Evolutionary conservation across 176 grass and related monocot species (phyloP).

Genomic region (Bolboschoenus planiculmis): DNA sequence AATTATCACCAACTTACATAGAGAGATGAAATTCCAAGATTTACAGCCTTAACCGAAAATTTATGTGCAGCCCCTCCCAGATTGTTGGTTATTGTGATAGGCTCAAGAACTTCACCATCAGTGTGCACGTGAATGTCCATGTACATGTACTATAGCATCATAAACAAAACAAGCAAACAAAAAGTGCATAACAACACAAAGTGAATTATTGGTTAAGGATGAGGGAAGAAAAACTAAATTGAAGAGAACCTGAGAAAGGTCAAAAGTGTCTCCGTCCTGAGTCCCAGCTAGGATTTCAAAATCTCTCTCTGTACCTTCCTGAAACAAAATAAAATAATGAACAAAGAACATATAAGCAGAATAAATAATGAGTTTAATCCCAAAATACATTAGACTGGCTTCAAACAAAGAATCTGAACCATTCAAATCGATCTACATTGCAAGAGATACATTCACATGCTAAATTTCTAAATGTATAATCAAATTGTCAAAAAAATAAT

Average conservation of each 20-base stretch:
- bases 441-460: neutral
- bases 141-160: conserved; percentile 79
- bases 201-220: neutral
- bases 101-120: conserved; percentile 65
- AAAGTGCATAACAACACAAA: conserved; percentile 16
- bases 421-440: neutral
- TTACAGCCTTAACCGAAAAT: conserved; percentile 74
- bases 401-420: neutral
- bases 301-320: conserved; percentile 73
- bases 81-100: conserved; percentile 26
- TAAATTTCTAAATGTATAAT: neutral
- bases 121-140: conserved; percentile 77
- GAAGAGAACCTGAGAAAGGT: conserved; percentile 65
- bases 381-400: neutral
- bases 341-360: conserved; percentile 17
- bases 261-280: conserved; percentile 71
- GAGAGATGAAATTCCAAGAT: conserved; percentile 57
- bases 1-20: conserved; percentile 70
- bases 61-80: conserved; percentile 32
- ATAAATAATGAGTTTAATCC: neutral
- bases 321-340: conserved; percentile 33
- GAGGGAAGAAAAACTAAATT: conserved; percentile 11
- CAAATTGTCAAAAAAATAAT: neutral
- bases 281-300: conserved; percentile 81
- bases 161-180: conserved; percentile 21